Percentiles rank a stretch among this genome's conserved stretches.
phyloP scores from a whole-genome alignment of 495 filamentous ascomycete species.

The Cercophora samala region DNA sequence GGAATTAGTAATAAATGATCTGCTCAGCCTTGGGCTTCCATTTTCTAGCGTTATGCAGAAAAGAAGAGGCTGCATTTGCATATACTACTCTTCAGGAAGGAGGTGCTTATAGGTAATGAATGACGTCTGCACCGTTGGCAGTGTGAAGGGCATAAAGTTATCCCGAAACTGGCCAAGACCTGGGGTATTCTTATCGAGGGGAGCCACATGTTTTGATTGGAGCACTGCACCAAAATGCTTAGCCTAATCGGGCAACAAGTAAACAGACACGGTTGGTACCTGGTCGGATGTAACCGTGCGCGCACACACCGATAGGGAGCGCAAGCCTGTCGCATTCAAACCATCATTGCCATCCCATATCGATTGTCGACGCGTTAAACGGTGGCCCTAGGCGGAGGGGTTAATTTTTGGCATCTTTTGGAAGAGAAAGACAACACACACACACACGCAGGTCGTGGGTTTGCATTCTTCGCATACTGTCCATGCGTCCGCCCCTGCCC shows the following conservation, averaged over 20 bases:
- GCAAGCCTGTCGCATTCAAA: conserved; percentile 4
- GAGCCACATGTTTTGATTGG: conserved; percentile 18
- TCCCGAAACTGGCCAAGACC: conserved; percentile 9
- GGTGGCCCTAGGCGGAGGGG: neutral
- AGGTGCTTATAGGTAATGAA: neutral
- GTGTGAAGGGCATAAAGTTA: conserved; percentile 10
- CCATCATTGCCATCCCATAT: conserved; percentile 8
- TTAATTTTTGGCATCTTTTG: too few species aligned
- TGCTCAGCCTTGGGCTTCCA: neutral
- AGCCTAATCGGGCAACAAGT: conserved; percentile 18
- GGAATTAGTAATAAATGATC: neutral
- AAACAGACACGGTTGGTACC: conserved; percentile 19
- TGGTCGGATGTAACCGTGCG: neutral
- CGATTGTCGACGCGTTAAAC: conserved; percentile 8
- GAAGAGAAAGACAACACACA: neutral
- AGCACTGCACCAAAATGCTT: neutral
- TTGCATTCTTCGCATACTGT: neutral
- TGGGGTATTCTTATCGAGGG: neutral
- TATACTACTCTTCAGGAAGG: neutral
- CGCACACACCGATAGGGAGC: neutral
- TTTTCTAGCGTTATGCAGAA: neutral
- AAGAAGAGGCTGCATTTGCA: neutral
- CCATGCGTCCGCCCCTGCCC: neutral
- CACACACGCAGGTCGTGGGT: neutral
- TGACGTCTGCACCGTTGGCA: neutral